Conservation (phyloP, 139 green algal genomes). For the Coelastrella sp. region DNA sequence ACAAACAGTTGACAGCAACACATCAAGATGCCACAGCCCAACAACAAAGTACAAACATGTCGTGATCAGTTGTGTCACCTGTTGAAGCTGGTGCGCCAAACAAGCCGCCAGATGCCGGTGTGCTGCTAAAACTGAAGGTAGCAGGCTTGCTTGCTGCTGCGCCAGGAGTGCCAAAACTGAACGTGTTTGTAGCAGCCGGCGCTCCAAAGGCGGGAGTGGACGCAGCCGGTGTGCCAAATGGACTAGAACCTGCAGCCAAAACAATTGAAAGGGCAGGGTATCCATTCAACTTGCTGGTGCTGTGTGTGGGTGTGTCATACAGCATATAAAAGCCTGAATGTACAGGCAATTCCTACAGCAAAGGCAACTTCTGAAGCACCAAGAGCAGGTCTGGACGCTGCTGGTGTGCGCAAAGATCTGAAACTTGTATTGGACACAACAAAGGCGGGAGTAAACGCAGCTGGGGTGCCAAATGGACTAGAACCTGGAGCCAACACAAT, state of each 20-base stretch:
- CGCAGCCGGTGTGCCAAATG: slow-evolving; percentile 47
- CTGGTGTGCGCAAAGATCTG: no score
- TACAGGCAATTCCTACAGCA: no score
- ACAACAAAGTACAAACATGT: no score
- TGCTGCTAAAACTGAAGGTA: slow-evolving; percentile 21
- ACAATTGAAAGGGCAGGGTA: no score
- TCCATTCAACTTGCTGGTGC: neutral
- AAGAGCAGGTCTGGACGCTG: no score
- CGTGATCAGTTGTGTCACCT: no score
- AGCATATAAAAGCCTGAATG: no score
- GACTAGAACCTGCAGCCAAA: slow-evolving; percentile 7
- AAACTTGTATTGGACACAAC: no score
- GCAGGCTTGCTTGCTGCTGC: slow-evolving; percentile 33
- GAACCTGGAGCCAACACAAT: neutral
- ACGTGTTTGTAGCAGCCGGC: neutral
- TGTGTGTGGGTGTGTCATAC: neutral
- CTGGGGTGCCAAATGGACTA: slow-evolving; percentile 50
- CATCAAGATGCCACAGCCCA: no score
- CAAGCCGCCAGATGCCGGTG: slow-evolving; percentile 55
- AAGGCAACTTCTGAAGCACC: no score
- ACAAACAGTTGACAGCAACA: no score
- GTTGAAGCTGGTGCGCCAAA: slow-evolving; percentile 50
- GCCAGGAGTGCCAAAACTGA: slow-evolving; percentile 51
- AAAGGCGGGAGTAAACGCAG: neutral
- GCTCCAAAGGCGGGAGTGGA: slow-evolving; percentile 44